A percentile compares a stretch with the other conserved stretches of the same genome.
These are phyloP conservation scores for Lactarius sp. DNA, from an alignment of 768 basidiomycete species.

Conservation along the genomic window DNA sequence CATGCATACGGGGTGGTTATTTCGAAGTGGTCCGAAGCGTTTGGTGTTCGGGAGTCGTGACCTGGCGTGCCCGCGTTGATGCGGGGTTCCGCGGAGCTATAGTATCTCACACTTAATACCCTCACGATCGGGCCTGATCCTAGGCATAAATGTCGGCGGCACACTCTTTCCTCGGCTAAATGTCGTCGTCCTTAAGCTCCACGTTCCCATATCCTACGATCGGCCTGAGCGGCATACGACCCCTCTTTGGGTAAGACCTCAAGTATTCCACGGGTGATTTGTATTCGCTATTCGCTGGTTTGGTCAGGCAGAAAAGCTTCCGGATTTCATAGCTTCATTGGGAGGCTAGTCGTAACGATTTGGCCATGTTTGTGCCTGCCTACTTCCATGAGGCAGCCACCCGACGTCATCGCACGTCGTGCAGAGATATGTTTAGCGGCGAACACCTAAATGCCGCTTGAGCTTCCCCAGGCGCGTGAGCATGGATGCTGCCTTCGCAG, in stretches of 20 bases:
- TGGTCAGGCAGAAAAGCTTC: background rate
- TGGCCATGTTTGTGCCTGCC: constrained; percentile 2
- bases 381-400: constrained; percentile 5
- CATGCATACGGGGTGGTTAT: background rate
- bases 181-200: background rate
- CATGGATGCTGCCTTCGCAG: background rate
- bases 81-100: constrained; percentile 4
- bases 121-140: background rate
- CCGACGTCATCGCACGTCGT: constrained; percentile 7
- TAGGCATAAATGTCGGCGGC: background rate
- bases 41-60: background rate
- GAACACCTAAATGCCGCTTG: background rate
- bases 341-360: background rate
- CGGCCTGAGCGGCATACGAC: background rate
- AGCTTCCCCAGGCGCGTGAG: background rate
- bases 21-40: background rate
- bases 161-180: background rate
- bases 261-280: background rate
- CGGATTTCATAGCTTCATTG: background rate
- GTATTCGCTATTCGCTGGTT: background rate
- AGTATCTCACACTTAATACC: background rate
- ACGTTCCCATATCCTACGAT: background rate
- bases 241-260: too few relatives aligned
- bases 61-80: constrained; percentile 4
- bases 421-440: background rate